phyloP scores from a whole-genome alignment of 148 eudicot genomes.

The Talinum fruticosum region DNA sequence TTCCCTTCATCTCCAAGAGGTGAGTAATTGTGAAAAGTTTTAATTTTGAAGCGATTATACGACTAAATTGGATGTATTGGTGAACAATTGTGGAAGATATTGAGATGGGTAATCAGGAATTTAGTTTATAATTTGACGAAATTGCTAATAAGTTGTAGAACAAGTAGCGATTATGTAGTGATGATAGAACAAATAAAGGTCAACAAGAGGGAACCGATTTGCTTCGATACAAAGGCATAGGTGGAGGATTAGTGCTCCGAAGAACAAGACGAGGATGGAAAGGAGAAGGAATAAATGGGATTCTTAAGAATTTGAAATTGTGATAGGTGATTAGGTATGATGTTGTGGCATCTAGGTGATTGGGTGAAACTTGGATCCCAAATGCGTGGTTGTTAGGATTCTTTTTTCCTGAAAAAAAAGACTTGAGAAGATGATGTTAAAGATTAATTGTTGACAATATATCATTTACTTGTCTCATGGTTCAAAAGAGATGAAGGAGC shows the following conservation, averaged over 20 bases:
- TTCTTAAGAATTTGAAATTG: too few species aligned
- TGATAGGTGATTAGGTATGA: too few species aligned
- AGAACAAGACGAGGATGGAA: neutral
- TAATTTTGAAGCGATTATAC: neutral
- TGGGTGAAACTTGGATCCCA: too few species aligned
- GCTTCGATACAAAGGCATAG: too few species aligned
- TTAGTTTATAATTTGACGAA: neutral
- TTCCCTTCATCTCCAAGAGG: constrained; percentile 82
- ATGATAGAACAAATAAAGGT: neutral
- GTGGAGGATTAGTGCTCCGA: neutral
- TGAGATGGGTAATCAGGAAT: neutral
- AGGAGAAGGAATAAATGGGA: neutral
- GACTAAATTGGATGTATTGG: neutral
- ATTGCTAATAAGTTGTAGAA: neutral
- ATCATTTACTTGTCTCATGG: too few species aligned
- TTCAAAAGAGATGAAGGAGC: too few species aligned
- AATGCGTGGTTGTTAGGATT: too few species aligned
- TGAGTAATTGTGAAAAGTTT: neutral
- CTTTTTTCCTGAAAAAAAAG: too few species aligned
- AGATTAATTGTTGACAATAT: too few species aligned
- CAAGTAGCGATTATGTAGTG: neutral
- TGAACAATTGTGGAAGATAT: neutral
- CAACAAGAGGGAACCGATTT: neutral
- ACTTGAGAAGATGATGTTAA: too few species aligned
- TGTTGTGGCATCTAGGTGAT: too few species aligned